These are phyloP conservation scores for Buddleja alternifolia DNA, from an alignment of 257 asterid genomes.

Conservation along the genomic window DNA sequence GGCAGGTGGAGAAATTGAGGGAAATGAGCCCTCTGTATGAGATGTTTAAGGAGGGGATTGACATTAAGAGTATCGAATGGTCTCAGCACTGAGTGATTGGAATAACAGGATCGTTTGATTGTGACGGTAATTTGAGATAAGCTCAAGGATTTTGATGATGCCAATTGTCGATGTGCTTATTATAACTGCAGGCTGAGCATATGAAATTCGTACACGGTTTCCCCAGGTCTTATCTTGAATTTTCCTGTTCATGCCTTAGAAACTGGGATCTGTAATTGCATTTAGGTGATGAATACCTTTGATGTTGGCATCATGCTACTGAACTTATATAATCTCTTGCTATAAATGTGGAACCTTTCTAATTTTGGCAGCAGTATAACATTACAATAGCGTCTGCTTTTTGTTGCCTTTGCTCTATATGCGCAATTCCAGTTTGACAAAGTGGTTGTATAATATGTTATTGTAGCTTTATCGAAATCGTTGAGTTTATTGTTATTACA, in stretches of 20 bases:
- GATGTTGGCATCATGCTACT: slow-evolving; percentile 23
- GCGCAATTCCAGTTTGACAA: not conserved
- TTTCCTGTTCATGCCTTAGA: slow-evolving; percentile 29
- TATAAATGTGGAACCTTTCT: not conserved
- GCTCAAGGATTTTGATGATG: slow-evolving; percentile 22
- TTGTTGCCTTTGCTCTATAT: not conserved
- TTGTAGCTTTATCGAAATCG: not conserved
- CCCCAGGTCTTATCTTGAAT: slow-evolving; percentile 30
- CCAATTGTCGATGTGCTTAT: slow-evolving; percentile 12
- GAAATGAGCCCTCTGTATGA: slow-evolving; percentile 98
- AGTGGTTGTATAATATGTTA: not conserved
- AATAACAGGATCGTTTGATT: not conserved
- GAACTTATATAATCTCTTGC: slow-evolving; percentile 12
- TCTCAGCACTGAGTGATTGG: slow-evolving; percentile 65
- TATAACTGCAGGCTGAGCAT: slow-evolving; percentile 12
- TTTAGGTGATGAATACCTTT: slow-evolving; percentile 20
- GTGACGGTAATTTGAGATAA: slow-evolving; percentile 11
- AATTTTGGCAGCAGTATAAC: not conserved
- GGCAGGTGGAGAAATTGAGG: slow-evolving; percentile 92
- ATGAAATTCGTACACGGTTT: not conserved
- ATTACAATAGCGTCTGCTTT: not conserved
- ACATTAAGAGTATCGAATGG: slow-evolving; percentile 90
- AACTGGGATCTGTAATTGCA: slow-evolving; percentile 20
- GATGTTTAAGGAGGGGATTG: slow-evolving; percentile 93
- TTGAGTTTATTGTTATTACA: not conserved